phyloP scores from a whole-genome alignment of 805 yeast species.

The Ogataea trehalophila region DNA sequence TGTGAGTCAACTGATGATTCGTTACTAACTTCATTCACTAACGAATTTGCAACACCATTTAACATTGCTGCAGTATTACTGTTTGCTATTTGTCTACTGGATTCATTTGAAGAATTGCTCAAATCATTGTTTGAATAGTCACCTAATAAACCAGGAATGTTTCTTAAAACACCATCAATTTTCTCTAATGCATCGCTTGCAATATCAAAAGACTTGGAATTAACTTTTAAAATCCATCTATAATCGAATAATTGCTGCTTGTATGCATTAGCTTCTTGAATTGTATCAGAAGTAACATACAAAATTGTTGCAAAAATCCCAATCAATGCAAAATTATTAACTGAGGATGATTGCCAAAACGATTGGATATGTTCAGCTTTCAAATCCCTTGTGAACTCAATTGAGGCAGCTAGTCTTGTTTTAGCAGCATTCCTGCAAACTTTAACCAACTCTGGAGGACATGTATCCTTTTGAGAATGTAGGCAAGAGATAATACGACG shows the following conservation, averaged over 20 bases:
- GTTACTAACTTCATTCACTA: no score
- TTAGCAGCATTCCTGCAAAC: slow-evolving; percentile 86
- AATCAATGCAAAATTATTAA: slow-evolving; percentile 72
- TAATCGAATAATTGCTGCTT: slow-evolving; percentile 69
- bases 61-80: no score
- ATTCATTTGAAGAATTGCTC: no score
- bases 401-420: slow-evolving; percentile 75
- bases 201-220: slow-evolving; percentile 73
- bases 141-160: slow-evolving; percentile 64
- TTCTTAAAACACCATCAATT: slow-evolving; percentile 65
- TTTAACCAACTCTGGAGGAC: slow-evolving; percentile 48
- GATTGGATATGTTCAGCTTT: slow-evolving; percentile 81
- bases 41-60: no score
- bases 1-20: background rate
- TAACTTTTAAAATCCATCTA: slow-evolving; percentile 68
- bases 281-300: slow-evolving; percentile 57
- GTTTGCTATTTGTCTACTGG: no score
- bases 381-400: slow-evolving; percentile 70
- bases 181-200: slow-evolving; percentile 69
- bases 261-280: slow-evolving; percentile 61
- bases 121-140: slow-evolving; percentile 7
- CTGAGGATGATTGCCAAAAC: slow-evolving; percentile 84
- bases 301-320: slow-evolving; percentile 86
- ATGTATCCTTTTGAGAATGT: slow-evolving; percentile 26
- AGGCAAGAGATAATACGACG: slow-evolving; percentile 64